Base-by-base conservation (phyloP, 2,329 filamentous ascomycete genomes). In the Canariomyces notabilis region DNA sequence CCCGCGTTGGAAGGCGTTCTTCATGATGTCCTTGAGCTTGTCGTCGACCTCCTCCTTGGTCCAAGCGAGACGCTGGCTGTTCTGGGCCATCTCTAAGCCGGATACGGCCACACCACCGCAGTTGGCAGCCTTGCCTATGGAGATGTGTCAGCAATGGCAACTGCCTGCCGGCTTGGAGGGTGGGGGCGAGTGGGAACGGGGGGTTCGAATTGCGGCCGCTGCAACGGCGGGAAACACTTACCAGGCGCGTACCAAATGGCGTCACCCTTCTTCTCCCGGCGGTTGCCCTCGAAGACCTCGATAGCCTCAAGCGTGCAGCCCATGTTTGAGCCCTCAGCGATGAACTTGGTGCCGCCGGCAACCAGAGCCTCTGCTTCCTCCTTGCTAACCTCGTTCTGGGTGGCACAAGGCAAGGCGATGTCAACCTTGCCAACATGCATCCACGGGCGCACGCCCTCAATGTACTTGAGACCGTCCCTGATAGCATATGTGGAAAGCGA, bases 311-410 rank as follows among this genome's bases (percentile, higher is more conserved):
- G 89, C 26, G 90, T 96, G 77, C 89, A 96, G 55, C 93, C 93
- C 93, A 98, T 97, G 82, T 97, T 97, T 72, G 86, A 93, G 47
- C 93, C 93, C 74, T 98, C 93, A 48, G 93, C 93, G 57, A 97
- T 84, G 75, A 89, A 94, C 66, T 84, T 81, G 64, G 78, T 79
- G 57, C 91, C 91, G 49, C 78, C 79, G 40, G 77, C 77, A 49
- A 96, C 80, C 36, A 97, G 80, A 15, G 79, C 82, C 73, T 88
- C 75, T 43, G 90, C 93, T 76, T 98, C 93, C 61, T 93, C 89
- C 65, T 83, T 82, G 64, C 80, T 89, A 63, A 98, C 89, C 74
- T 98, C 93, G 76, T 98, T 98, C 78, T 98, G 90, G 50, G 93
- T 97, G 33, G 93, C 93, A 62, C 80, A 90, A 43, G 93, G 93